Conservation (phyloP, 2,329 filamentous ascomycete species). For the Exophiala lecanii-corni region DNA sequence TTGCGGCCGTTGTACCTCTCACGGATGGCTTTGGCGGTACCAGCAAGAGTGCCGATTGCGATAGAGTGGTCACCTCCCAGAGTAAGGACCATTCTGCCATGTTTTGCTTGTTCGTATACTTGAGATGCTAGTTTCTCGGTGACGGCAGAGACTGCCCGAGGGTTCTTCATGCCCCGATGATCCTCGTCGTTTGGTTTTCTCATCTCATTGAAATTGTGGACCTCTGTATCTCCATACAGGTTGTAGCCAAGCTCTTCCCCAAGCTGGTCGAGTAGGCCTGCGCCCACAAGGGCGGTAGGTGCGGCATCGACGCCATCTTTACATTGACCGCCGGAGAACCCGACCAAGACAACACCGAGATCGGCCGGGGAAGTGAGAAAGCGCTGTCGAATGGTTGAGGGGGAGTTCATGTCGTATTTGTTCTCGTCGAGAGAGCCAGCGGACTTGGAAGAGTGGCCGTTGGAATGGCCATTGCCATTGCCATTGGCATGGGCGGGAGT, state of each 20-base stretch:
- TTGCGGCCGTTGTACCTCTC: constrained; percentile 65
- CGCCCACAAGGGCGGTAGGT: constrained; percentile 80
- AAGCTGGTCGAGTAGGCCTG: constrained; percentile 79
- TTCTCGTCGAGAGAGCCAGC: constrained; percentile 2
- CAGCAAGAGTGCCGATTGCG: constrained; percentile 87
- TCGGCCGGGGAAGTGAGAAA: constrained; percentile 77
- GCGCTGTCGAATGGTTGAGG: constrained; percentile 59
- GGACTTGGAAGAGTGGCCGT: constrained; percentile 14
- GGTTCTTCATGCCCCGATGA: constrained; percentile 91
- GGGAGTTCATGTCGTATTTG: constrained; percentile 45
- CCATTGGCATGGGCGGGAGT: constrained; percentile 12
- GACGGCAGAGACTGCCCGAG: constrained; percentile 77
- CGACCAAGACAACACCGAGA: constrained; percentile 87
- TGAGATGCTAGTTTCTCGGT: constrained; percentile 74
- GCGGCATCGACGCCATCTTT: constrained; percentile 90
- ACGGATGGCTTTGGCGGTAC: constrained; percentile 77
- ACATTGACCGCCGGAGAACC: constrained; percentile 93
- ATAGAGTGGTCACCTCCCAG: constrained; percentile 95
- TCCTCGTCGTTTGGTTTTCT: constrained; percentile 26
- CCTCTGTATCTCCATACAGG: constrained; percentile 74
- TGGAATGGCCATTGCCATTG: constrained; percentile 12
- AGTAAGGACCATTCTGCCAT: constrained; percentile 84
- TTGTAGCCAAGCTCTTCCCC: constrained; percentile 82
- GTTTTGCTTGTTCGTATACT: constrained; percentile 78
- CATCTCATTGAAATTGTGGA: constrained; percentile 76